Base-by-base conservation (phyloP, 148 eudicot species). In the Suaeda aralocaspica region DNA sequence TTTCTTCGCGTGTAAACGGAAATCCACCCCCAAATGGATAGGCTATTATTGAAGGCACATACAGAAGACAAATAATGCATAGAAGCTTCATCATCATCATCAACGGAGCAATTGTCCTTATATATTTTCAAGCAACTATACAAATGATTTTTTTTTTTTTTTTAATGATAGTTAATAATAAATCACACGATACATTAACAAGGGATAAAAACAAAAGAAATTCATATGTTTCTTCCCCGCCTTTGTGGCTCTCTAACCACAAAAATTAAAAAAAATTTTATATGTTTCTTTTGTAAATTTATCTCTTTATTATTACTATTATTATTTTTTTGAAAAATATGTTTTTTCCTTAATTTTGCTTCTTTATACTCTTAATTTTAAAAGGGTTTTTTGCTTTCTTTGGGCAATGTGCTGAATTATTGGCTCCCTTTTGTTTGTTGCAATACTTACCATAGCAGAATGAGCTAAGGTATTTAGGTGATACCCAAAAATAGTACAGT, bases 11-110 rank as follows among this genome's bases (percentile, higher is more conserved):
- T 12, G 24, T 24, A 52, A 26, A 0, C 6, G 12, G 41, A 4
- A 21, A 2, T 14, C 12, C 22, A 36, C 5, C 5, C 44, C 6
- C 9, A 21, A 56, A 33, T 36, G 39, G 51, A 9, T n/a, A 21
- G 3, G 82, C 75, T 3, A 34, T 60, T 3, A 34, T 60, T 25
- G 69, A 58, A 2, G 74, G 64, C 39, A 49, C 76, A 13, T 81
- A 70, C 0, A 85, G 61, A 15, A 85, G 69, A 58, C 79, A 63
- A 30, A 80, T 45, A 55, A 82, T 39, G 63, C 67, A 50, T 30
- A 85, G 59, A 48, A 67, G 33, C 26, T 73, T 82, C 2, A 57
- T 19, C 13, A 48, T 82, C 2, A 57, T 19, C 13, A 48, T n/a
- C 7, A 64, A 64, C 22, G 64, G 46, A 31, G 65, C 39, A 46